Evolutionary conservation across 306 rosid genomes (phyloP).

Genomic region (Astragalus membranaceus): DNA sequence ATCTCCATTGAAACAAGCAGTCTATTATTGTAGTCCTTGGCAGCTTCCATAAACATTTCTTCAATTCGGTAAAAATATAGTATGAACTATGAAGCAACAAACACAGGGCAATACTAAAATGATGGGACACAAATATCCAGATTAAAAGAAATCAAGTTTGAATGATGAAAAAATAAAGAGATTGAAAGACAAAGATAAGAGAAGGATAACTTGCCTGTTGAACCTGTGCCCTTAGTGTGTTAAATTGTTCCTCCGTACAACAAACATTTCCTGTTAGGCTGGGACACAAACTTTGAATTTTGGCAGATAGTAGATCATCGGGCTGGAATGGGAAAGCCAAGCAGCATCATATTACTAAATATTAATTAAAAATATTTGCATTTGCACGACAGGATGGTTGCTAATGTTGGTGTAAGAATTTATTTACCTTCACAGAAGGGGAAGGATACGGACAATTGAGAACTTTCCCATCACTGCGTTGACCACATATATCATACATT

Average conservation of each 20-base stretch:
- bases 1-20: neutral
- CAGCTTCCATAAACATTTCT: neutral
- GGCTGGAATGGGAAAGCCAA: conserved; percentile 48
- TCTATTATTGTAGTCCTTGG: neutral
- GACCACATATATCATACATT: conserved; percentile 90
- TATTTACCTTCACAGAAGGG: conserved; percentile 63
- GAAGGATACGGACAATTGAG: conserved; percentile 86
- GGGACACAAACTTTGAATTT: conserved; percentile 94
- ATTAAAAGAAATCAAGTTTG: neutral
- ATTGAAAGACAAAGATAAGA: neutral
- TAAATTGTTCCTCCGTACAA: conserved; percentile 78
- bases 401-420: neutral
- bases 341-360: neutral
- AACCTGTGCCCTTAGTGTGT: conserved; percentile 73
- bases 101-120: neutral
- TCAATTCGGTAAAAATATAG: neutral
- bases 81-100: neutral
- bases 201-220: conserved; percentile 65
- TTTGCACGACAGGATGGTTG: neutral
- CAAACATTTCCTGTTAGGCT: conserved; percentile 75
- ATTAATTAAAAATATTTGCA: neutral
- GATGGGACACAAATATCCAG: neutral
- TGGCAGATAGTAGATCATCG: conserved; percentile 68
- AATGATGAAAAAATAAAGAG: neutral
- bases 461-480: conserved; percentile 79